These are phyloP conservation scores for Naganishia liquefaciens DNA, from an alignment of 1,284 basidiomycete genomes.

Conservation along the genomic window DNA sequence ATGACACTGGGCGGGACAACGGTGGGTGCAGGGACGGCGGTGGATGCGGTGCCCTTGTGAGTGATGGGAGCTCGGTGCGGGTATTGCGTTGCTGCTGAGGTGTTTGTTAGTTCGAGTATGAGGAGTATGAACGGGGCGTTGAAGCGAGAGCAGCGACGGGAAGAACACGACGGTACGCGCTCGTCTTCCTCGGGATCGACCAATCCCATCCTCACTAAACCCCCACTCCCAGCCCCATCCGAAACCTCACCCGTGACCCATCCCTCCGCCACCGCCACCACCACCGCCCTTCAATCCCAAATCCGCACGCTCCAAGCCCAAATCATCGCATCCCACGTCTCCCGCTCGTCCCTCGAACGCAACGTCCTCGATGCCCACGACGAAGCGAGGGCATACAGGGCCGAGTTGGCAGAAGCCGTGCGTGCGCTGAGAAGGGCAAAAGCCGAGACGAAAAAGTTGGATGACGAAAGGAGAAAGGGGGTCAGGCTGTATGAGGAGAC, in stretches of 20 bases:
- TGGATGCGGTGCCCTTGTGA: slow-evolving; percentile 19
- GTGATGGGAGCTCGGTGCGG: neutral
- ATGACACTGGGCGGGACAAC: slow-evolving; percentile 30
- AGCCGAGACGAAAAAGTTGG: slow-evolving; percentile 46
- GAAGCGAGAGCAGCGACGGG: slow-evolving; percentile 20
- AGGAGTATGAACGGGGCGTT: slow-evolving; percentile 29
- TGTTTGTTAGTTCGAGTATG: slow-evolving; percentile 28
- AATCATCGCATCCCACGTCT: slow-evolving; percentile 49
- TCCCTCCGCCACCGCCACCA: slow-evolving; percentile 5
- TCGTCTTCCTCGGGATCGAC: neutral
- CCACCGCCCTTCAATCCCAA: slow-evolving; percentile 32
- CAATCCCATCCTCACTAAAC: neutral
- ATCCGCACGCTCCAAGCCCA: slow-evolving; percentile 48
- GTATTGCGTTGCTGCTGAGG: neutral
- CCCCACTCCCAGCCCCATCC: slow-evolving; percentile 9
- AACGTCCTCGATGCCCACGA: slow-evolving; percentile 37
- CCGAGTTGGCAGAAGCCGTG: slow-evolving; percentile 47
- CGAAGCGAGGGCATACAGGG: slow-evolving; percentile 43
- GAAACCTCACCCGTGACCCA: neutral
- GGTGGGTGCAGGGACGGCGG: slow-evolving; percentile 24
- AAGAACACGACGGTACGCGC: neutral
- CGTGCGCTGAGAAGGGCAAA: slow-evolving; percentile 44
- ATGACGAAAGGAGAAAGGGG: slow-evolving; percentile 47
- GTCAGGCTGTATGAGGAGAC: slow-evolving; percentile 47
- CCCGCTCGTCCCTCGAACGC: slow-evolving; percentile 42